phyloP scores from a whole-genome alignment of 2,329 filamentous ascomycete species.

The Westerdykella ornata region DNA sequence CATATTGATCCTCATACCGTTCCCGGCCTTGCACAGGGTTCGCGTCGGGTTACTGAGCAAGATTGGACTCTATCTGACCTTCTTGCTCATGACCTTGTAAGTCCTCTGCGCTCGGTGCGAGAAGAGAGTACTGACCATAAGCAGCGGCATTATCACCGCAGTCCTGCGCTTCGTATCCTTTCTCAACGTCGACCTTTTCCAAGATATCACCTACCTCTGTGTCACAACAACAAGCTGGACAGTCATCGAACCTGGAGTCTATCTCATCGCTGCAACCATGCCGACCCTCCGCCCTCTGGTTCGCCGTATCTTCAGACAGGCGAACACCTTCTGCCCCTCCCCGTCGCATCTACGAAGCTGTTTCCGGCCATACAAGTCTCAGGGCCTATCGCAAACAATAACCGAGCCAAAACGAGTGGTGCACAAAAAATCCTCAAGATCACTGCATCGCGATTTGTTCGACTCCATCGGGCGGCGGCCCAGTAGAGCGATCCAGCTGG shows the following conservation, averaged over 20 bases:
- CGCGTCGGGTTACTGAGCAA: slow-evolving; percentile 13
- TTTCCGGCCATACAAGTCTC: neutral
- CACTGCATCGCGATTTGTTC: slow-evolving; percentile 5
- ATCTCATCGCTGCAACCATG: slow-evolving; percentile 16
- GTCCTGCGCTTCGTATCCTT: slow-evolving; percentile 15
- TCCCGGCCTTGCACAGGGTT: slow-evolving; percentile 31
- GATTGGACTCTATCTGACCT: slow-evolving; percentile 13
- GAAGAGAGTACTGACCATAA: slow-evolving; percentile 1
- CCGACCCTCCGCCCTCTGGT: slow-evolving; percentile 14
- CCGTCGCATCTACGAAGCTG: neutral
- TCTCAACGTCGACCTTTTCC: slow-evolving; percentile 9
- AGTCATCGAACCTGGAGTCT: slow-evolving; percentile 17
- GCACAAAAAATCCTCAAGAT: slow-evolving; percentile 2
- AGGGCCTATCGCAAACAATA: neutral
- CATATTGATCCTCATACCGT: slow-evolving; percentile 30
- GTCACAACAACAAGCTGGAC: slow-evolving; percentile 12
- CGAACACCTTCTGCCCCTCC: neutral
- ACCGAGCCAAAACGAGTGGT: neutral
- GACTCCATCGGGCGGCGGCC: slow-evolving; percentile 10
- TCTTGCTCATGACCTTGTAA: slow-evolving; percentile 14
- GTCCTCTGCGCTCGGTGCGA: slow-evolving; percentile 1
- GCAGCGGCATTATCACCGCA: slow-evolving; percentile 13
- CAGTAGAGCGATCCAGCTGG: slow-evolving; percentile 7
- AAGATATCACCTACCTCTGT: slow-evolving; percentile 11
- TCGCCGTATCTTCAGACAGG: slow-evolving; percentile 3